Evolutionary conservation across 2,329 filamentous ascomycete species (phyloP).

Genomic region (Cryphonectria parasitica): DNA sequence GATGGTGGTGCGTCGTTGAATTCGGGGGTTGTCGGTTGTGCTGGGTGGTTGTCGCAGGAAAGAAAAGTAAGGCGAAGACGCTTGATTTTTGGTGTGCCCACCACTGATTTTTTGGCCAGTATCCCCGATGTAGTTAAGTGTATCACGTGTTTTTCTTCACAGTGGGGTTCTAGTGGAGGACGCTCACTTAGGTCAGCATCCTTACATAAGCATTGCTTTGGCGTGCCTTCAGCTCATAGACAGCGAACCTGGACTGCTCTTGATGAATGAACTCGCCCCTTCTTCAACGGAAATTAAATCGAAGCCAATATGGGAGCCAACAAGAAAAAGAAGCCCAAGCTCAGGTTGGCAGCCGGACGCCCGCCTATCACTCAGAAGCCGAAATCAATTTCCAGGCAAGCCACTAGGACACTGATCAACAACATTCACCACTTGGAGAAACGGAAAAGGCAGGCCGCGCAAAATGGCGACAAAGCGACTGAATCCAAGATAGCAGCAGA

Average conservation of each 20-base stretch:
- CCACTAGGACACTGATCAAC: slow-evolving; percentile 67
- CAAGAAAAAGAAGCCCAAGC: slow-evolving; percentile 45
- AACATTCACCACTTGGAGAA: slow-evolving; percentile 69
- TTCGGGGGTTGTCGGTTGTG: slow-evolving; percentile 26
- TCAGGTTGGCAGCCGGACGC: slow-evolving; percentile 56
- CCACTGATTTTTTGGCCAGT: not conserved
- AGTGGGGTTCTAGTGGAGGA: not conserved
- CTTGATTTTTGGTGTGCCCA: not conserved
- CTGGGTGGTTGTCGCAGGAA: slow-evolving; percentile 20
- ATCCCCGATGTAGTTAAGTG: slow-evolving; percentile 3
- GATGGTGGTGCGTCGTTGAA: slow-evolving; percentile 27
- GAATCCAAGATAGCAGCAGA: slow-evolving; percentile 53
- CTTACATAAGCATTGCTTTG: slow-evolving; percentile 11
- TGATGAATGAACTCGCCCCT: not conserved
- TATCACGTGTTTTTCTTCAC: not conserved
- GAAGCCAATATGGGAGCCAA: slow-evolving; percentile 47
- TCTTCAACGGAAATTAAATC: not conserved
- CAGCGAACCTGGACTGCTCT: not conserved
- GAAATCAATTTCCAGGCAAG: slow-evolving; percentile 66
- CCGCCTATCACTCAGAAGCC: slow-evolving; percentile 57
- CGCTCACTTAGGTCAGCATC: not conserved
- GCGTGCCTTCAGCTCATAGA: not conserved
- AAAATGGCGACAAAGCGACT: slow-evolving; percentile 55
- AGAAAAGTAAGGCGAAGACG: not conserved
- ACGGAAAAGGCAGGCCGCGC: slow-evolving; percentile 58